These are phyloP conservation scores for Stagonosporopsis cucurbitacearum DNA, from an alignment of 2,329 filamentous ascomycete genomes.

Conservation along the genomic window DNA sequence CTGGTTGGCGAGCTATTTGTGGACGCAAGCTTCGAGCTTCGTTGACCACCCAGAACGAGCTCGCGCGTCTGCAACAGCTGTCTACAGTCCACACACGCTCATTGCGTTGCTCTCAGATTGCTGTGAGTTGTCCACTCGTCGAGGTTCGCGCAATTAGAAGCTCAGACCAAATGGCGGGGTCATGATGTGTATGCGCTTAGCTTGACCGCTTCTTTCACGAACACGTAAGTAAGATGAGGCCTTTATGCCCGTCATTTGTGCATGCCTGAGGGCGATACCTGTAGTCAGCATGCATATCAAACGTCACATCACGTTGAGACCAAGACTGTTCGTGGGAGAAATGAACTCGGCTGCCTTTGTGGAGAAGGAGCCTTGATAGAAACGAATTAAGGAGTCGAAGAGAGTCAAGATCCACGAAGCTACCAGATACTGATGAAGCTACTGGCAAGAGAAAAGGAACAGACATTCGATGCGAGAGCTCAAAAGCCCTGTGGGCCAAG, in stretches of 20 bases:
- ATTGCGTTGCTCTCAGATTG: no score
- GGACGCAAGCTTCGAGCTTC: background rate
- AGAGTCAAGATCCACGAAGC: constrained; percentile 20
- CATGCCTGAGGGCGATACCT: background rate
- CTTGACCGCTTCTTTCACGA: constrained; percentile 19
- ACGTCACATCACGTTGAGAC: background rate
- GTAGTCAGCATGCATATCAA: background rate
- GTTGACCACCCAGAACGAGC: background rate
- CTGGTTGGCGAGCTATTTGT: constrained; percentile 12
- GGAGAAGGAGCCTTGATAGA: constrained; percentile 21
- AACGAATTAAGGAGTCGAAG: constrained; percentile 26
- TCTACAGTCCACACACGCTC: background rate
- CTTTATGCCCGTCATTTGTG: constrained; percentile 6
- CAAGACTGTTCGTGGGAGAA: constrained; percentile 8
- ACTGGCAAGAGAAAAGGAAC: constrained; percentile 19
- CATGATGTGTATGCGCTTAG: background rate
- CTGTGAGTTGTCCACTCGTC: background rate
- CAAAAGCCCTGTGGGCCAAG: constrained; percentile 43
- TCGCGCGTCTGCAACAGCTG: background rate
- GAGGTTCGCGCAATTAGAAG: background rate
- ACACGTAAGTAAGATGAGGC: constrained; percentile 12
- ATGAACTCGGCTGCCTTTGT: constrained; percentile 31
- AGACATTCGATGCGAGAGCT: constrained; percentile 12
- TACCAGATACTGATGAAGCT: constrained; percentile 23
- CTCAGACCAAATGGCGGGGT: constrained; percentile 3